Percentiles rank a stretch among this genome's conserved stretches.
These are phyloP conservation scores for Suillus placidus DNA, from an alignment of 768 basidiomycete genomes.

Conservation along the genomic window DNA sequence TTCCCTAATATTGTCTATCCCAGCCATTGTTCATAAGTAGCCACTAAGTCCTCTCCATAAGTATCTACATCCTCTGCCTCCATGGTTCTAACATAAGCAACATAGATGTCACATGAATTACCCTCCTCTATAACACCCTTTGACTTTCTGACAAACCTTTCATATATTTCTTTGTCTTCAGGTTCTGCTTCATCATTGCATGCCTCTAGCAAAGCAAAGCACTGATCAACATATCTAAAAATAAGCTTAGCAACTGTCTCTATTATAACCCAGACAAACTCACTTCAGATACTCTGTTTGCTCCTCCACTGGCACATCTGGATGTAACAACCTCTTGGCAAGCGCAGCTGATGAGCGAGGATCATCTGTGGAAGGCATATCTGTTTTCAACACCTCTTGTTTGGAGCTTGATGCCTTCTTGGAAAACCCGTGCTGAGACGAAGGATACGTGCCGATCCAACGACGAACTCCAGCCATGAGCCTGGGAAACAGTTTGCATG, in stretches of 20 bases:
- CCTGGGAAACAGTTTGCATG: slow-evolving; percentile 37
- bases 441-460: slow-evolving; percentile 68
- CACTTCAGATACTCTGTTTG: slow-evolving; percentile 75
- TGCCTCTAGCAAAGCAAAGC: slow-evolving; percentile 62
- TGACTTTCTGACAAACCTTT: slow-evolving; percentile 51
- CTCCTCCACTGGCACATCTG: slow-evolving; percentile 64
- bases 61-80: neutral
- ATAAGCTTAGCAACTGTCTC: slow-evolving; percentile 7
- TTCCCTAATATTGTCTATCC: neutral
- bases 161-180: slow-evolving; percentile 61
- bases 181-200: slow-evolving; percentile 55
- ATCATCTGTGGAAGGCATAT: slow-evolving; percentile 27
- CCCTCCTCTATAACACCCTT: slow-evolving; percentile 34
- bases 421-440: slow-evolving; percentile 43
- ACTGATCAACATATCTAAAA: slow-evolving; percentile 73
- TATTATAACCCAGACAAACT: slow-evolving; percentile 20
- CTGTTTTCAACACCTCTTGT: slow-evolving; percentile 26
- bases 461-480: slow-evolving; percentile 78
- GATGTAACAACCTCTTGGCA: slow-evolving; percentile 60
- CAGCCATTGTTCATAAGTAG: slow-evolving; percentile 1
- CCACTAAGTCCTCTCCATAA: slow-evolving; percentile 3
- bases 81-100: slow-evolving; percentile 1
- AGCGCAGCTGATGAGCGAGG: slow-evolving; percentile 57
- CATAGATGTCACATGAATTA: slow-evolving; percentile 1
- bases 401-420: slow-evolving; percentile 39